Evolutionary conservation across 225 moss, liverwort and hornwort species (phyloP).

Genomic region (Anthoceros angustus): DNA sequence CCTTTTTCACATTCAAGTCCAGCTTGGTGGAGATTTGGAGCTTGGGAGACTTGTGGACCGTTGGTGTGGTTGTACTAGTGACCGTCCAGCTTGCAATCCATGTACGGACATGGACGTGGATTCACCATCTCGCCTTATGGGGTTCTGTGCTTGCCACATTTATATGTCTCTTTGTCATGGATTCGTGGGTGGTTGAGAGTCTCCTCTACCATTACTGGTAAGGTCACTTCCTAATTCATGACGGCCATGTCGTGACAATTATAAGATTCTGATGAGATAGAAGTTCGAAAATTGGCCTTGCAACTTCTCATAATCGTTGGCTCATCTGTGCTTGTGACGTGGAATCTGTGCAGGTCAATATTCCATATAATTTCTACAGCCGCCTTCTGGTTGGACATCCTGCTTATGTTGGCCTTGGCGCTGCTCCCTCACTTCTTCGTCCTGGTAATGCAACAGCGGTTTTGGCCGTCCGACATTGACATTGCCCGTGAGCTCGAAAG

Average conservation of each 20-base stretch:
- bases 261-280: background rate
- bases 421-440: constrained; percentile 56
- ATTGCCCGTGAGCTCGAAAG: constrained; percentile 62
- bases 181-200: constrained; percentile 16
- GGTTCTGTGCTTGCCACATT: constrained; percentile 51
- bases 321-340: background rate
- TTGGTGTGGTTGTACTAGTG: constrained; percentile 67
- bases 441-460: constrained; percentile 28
- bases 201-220: constrained; percentile 50
- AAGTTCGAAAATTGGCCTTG: background rate
- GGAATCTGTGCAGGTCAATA: constrained; percentile 36
- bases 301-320: background rate
- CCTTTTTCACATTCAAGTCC: constrained; percentile 34
- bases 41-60: constrained; percentile 53
- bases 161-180: constrained; percentile 44
- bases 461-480: constrained; percentile 59
- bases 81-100: constrained; percentile 86
- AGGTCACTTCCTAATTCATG: background rate
- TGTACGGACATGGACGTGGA: constrained; percentile 57
- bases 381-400: constrained; percentile 39
- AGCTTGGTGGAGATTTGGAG: constrained; percentile 47
- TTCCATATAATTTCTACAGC: constrained; percentile 37
- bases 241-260: background rate
- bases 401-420: constrained; percentile 42
- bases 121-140: constrained; percentile 59